Evolutionary conservation across 495 filamentous ascomycete genomes (phyloP).

Genomic region (Xylaria flabelliformis): DNA sequence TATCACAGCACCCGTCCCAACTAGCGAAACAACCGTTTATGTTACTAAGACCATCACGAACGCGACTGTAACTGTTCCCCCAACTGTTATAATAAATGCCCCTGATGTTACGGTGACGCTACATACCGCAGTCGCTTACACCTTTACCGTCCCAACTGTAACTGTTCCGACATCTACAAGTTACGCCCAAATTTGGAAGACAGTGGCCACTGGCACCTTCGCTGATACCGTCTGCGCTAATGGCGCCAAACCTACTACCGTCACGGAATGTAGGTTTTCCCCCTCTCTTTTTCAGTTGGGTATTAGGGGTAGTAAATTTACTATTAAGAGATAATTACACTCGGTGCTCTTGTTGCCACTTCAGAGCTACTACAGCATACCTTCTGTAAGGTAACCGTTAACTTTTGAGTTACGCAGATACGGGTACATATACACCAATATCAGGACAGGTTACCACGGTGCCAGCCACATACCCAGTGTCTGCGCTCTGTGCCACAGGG

Average conservation of each 20-base stretch:
- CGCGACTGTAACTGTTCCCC: constrained; percentile 1
- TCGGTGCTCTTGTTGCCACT: background rate
- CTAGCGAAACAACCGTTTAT: background rate
- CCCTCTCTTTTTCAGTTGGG: background rate
- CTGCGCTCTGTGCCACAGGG: constrained; percentile 6
- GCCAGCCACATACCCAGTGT: constrained; percentile 6
- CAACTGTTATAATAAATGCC: background rate
- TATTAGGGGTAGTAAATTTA: background rate
- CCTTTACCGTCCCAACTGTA: background rate
- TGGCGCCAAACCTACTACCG: constrained; percentile 12
- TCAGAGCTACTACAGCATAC: background rate
- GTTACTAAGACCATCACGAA: background rate
- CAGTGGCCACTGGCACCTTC: constrained; percentile 12
- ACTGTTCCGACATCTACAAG: constrained; percentile 5
- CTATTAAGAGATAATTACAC: background rate
- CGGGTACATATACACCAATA: constrained; percentile 5
- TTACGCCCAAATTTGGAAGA: background rate
- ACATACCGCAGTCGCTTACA: background rate
- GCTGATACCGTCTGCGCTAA: constrained; percentile 11
- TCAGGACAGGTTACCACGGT: constrained; percentile 11
- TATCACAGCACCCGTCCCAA: constrained; percentile 8
- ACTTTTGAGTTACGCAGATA: background rate
- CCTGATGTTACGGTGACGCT: background rate
- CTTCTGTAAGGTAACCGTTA: background rate
- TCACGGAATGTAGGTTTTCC: constrained; percentile 6